Evolutionary conservation across 805 yeast genomes (phyloP), one percentile per base, ranked within the genome.

Genomic region (Lipomyces japonicus): DNA sequence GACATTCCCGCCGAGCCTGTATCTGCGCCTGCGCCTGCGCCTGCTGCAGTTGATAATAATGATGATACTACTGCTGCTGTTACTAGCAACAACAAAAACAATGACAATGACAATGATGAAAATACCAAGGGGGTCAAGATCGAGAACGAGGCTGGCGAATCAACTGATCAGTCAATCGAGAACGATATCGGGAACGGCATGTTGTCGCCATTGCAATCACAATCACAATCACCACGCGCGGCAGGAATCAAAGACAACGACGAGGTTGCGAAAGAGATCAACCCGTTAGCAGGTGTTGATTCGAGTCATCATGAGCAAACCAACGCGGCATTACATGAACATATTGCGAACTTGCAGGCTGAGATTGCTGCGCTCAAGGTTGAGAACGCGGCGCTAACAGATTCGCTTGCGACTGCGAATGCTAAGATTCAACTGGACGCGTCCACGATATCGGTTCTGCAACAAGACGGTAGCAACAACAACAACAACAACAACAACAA

Each of bases 1-100:
- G 65, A 56, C 40, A 59, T 52, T 24, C 68, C 62, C 60, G 70
- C 65, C 9, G 70, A 69, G 39, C 68, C 62, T 30, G 59, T 53
- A 23, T 53, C 51, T 23, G 52, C 30, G 18, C 48, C 44, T 14
- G 39, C 16, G 14, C 16, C 30, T 3, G 22, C 16, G 22, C 18
- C 36, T 1, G 16, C 21, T 10, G 35, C 5, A 24, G 38, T 10
- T n/a, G 42, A 19, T 30, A 24, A 6, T 12, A 16, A 19, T 6
- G 16, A 24, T 38, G 26, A 38, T 14, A 16, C 14, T 5, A 6
- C 43, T 7, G 21, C 43, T 25, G 34, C 5, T n/a, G 34, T 34
- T 25, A 23, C 32, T 12, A 42, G 16, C 9, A 40, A 21, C 34
- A 40, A 16, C n/a, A n/a, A n/a, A n/a, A n/a, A n/a, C n/a, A n/a